A percentile compares a stretch with the other conserved stretches of the same genome.
These are phyloP conservation scores for Penicillium freii DNA, from an alignment of 2,329 filamentous ascomycete genomes.

Conservation along the genomic window DNA sequence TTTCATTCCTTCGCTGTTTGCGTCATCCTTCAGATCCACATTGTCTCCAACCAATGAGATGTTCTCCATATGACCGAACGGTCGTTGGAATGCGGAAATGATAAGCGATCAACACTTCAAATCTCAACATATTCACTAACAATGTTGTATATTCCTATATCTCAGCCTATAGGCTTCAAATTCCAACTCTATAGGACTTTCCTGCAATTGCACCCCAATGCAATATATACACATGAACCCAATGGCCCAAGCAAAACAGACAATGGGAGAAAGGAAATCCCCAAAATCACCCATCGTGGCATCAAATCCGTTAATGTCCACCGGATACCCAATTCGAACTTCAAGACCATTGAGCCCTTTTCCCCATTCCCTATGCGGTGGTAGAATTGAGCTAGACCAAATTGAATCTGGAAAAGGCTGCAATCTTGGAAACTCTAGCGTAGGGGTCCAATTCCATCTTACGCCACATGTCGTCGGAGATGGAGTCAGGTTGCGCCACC, in stretches of 20 bases:
- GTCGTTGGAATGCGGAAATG: neutral
- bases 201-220: neutral
- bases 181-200: no score
- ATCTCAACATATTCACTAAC: neutral
- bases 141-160: no score
- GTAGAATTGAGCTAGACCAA: neutral
- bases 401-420: neutral
- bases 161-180: neutral
- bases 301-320: neutral
- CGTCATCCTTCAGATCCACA: neutral
- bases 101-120: neutral
- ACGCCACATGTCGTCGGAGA: no score
- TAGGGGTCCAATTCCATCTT: no score
- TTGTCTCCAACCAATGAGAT: neutral
- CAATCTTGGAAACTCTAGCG: no score
- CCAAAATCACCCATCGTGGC: neutral
- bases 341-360: neutral
- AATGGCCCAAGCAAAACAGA: neutral
- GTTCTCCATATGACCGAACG: neutral
- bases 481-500: no score
- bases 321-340: neutral
- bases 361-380: neutral
- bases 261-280: neutral
- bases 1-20: neutral
- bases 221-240: neutral